Evolutionary conservation across 2,329 filamentous ascomycete species (phyloP).

Genomic region (Claviceps spartinae): DNA sequence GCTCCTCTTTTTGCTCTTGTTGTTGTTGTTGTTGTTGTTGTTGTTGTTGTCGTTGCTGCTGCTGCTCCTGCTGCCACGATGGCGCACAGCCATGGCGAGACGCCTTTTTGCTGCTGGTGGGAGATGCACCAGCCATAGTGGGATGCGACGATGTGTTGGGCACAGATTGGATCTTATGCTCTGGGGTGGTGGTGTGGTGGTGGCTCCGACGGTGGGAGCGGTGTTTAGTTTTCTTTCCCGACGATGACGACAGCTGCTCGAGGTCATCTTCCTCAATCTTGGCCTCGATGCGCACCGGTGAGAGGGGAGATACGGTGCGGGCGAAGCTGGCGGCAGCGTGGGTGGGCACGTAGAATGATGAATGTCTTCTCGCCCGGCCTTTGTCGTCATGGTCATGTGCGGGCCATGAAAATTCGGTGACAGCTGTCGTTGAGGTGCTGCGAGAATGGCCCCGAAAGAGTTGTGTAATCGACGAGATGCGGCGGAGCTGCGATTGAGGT

Average conservation of each 20-base stretch:
- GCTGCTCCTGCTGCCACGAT: not conserved
- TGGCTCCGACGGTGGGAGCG: no score
- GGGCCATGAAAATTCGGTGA: no score
- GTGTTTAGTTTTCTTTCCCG: not conserved
- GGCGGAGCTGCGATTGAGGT: not conserved
- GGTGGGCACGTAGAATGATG: conserved; percentile 14
- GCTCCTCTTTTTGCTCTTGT: no score
- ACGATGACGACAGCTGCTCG: not conserved
- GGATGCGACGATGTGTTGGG: not conserved
- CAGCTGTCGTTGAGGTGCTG: no score
- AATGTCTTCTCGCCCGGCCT: not conserved
- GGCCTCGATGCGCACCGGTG: conserved; percentile 10
- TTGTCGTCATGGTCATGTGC: no score
- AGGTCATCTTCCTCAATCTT: not conserved
- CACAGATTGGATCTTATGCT: no score
- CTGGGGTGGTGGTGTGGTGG: no score
- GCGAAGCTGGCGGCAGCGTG: conserved; percentile 19
- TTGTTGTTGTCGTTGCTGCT: not conserved
- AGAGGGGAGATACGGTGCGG: conserved; percentile 8
- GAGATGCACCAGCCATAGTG: not conserved
- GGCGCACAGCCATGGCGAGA: not conserved
- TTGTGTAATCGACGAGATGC: conserved; percentile 4
- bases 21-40: not conserved
- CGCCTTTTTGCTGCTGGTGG: not conserved
- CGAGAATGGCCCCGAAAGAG: not conserved